Percentiles rank a stretch among this genome's conserved stretches.
These are phyloP conservation scores for Candida vaughaniae DNA, from an alignment of 805 yeast species.

Conservation along the genomic window DNA sequence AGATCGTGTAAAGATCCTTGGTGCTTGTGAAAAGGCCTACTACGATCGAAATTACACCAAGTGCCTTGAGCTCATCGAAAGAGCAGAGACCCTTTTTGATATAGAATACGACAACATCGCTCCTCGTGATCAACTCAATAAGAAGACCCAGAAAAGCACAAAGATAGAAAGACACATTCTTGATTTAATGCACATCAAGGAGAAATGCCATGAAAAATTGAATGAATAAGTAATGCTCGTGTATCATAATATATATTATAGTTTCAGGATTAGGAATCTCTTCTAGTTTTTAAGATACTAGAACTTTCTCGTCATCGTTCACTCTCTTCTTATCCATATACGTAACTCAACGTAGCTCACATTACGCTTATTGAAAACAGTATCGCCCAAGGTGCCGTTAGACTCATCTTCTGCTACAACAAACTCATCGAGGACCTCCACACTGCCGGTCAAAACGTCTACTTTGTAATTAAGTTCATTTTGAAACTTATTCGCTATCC, in stretches of 20 bases:
- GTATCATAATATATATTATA: conserved; percentile 3
- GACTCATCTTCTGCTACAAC: conserved; percentile 2
- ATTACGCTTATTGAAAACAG: conserved; percentile 39
- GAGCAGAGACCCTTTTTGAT: conserved; percentile 33
- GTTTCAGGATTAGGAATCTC: background rate
- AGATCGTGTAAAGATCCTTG: conserved; percentile 53
- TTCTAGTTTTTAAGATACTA: background rate
- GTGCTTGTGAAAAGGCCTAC: conserved; percentile 64
- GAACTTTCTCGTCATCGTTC: background rate
- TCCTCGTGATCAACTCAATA: conserved; percentile 6
- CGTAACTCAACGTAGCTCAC: conserved; percentile 49
- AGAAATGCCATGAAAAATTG: conserved; percentile 33
- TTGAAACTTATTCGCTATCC: conserved; percentile 61
- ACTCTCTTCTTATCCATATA: conserved; percentile 33
- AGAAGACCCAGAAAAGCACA: conserved; percentile 23
- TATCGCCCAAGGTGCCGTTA: conserved; percentile 20
- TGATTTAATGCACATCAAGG: conserved; percentile 47
- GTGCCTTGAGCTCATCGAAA: conserved; percentile 48
- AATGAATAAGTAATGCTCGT: background rate
- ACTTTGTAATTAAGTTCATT: conserved; percentile 49
- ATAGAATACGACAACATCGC: conserved; percentile 20
- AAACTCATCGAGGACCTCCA: conserved; percentile 73
- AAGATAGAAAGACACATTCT: conserved; percentile 50
- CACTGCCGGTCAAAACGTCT: conserved; percentile 62
- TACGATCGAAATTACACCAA: conserved; percentile 49